Conservation (phyloP, 441 rosid species). For the Biscutella laevigata region DNA sequence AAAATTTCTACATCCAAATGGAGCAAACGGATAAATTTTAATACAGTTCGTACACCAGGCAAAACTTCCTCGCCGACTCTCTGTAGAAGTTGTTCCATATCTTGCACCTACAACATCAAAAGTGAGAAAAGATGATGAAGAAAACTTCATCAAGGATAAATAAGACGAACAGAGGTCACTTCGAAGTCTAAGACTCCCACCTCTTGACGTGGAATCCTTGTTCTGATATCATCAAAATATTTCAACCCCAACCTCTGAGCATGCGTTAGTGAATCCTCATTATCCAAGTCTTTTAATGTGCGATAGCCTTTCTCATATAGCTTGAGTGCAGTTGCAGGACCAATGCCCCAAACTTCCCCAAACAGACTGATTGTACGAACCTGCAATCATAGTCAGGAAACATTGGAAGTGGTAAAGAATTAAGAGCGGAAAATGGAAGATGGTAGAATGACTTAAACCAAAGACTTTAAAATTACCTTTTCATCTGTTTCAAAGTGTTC, state of each 20-base stretch:
- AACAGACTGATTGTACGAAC: conserved; percentile 69
- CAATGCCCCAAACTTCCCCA: conserved; percentile 97
- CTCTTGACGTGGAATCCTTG: conserved; percentile 83
- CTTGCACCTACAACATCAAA: conserved; percentile 48
- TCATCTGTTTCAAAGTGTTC: conserved; percentile 92
- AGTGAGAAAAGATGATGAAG: not conserved
- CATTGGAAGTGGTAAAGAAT: conserved; percentile 5
- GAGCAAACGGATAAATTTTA: not conserved
- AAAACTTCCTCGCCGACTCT: conserved; percentile 62
- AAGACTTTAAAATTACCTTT: conserved; percentile 45
- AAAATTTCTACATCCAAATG: not conserved
- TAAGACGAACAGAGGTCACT: not conserved
- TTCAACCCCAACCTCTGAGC: conserved; percentile 76
- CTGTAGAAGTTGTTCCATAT: conserved; percentile 74
- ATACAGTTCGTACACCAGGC: conserved; percentile 67
- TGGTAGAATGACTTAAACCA: not conserved
- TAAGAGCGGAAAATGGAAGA: not conserved
- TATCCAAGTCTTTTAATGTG: conserved; percentile 65
- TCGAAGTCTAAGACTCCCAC: conserved; percentile 32
- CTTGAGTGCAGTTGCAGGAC: conserved; percentile 90
- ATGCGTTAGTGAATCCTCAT: conserved; percentile 69
- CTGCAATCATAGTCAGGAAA: conserved; percentile 31
- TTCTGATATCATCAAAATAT: conserved; percentile 77
- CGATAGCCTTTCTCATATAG: conserved; percentile 85
- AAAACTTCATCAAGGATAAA: not conserved